Percentiles rank a stretch among this genome's conserved stretches.
phyloP scores from a whole-genome alignment of 1,284 basidiomycete species.

The Xanthoconium separans region DNA sequence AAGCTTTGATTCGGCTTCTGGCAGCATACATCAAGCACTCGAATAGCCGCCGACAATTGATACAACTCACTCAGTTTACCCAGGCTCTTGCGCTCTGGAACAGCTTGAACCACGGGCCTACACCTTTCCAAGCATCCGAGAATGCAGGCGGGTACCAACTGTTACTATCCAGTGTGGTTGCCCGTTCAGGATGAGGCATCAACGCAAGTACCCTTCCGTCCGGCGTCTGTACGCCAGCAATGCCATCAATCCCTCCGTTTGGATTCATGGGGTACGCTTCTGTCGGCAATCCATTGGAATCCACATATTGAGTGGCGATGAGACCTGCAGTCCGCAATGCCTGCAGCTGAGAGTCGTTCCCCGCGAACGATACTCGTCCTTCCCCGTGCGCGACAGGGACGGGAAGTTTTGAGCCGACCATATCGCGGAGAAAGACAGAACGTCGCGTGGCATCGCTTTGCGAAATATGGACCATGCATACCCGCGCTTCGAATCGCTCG shows the following conservation, averaged over 20 bases:
- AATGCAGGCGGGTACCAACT: constrained; percentile 77
- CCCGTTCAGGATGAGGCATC: constrained; percentile 95
- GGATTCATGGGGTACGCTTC: constrained; percentile 91
- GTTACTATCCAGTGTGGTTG: constrained; percentile 75
- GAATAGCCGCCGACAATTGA: background rate
- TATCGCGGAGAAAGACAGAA: constrained; percentile 86
- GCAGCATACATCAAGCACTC: background rate
- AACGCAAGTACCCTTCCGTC: constrained; percentile 88
- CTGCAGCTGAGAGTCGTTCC: constrained; percentile 38
- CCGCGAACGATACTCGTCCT: constrained; percentile 76
- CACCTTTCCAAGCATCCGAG: constrained; percentile 58
- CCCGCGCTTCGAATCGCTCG: constrained; percentile 90
- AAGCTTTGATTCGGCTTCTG: background rate
- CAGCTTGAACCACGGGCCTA: constrained; percentile 92
- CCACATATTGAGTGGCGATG: constrained; percentile 77
- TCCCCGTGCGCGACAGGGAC: constrained; percentile 97
- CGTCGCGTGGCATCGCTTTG: constrained; percentile 50
- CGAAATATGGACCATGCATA: constrained; percentile 77
- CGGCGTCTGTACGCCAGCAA: constrained; percentile 86
- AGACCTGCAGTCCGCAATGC: constrained; percentile 51
- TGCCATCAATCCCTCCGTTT: constrained; percentile 86
- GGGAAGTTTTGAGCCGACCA: constrained; percentile 86
- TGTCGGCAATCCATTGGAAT: constrained; percentile 64
- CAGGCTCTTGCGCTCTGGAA: constrained; percentile 85
- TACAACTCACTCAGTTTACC: constrained; percentile 25